phyloP scores from a whole-genome alignment of 768 basidiomycete genomes.

The Sarcodon sp. region DNA sequence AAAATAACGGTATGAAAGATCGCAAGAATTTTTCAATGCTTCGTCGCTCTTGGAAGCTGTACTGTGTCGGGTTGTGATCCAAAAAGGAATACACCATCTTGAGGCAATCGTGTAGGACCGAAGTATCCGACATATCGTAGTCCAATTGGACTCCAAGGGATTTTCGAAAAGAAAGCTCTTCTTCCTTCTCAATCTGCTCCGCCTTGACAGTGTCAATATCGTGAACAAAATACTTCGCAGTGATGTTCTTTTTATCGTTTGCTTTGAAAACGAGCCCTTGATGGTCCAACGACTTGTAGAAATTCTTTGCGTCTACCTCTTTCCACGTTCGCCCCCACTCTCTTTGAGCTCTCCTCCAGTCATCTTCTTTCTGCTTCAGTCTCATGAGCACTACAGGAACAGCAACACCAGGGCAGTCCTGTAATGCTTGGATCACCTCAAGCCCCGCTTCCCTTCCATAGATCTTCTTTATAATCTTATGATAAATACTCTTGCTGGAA shows the following conservation, averaged over 20 bases:
- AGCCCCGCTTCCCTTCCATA: constrained; percentile 71
- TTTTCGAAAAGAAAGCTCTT: constrained; percentile 11
- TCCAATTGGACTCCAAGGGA: constrained; percentile 63
- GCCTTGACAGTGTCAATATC: constrained; percentile 65
- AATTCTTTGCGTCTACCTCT: constrained; percentile 94
- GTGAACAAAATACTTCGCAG: constrained; percentile 67
- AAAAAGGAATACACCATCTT: constrained; percentile 87
- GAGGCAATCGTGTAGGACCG: constrained; percentile 77
- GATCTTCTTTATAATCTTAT: constrained; percentile 87
- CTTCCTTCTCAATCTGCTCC: constrained; percentile 32
- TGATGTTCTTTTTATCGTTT: constrained; percentile 91
- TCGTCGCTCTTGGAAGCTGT: constrained; percentile 66
- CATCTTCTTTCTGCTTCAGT: constrained; percentile 89
- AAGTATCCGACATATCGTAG: constrained; percentile 64
- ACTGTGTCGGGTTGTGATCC: constrained; percentile 71
- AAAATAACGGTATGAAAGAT: constrained; percentile 72
- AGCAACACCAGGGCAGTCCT: constrained; percentile 83
- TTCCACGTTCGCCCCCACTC: constrained; percentile 98
- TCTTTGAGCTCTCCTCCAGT: constrained; percentile 88
- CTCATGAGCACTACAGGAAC: constrained; percentile 86
- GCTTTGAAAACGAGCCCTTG: constrained; percentile 91
- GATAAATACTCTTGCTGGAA: constrained; percentile 74
- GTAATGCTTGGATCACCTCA: constrained; percentile 77
- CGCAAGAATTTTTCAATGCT: constrained; percentile 78
- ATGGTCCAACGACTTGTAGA: constrained; percentile 95